Base-by-base conservation (phyloP, 2,329 filamentous ascomycete genomes). In the Xylaria sp. region DNA sequence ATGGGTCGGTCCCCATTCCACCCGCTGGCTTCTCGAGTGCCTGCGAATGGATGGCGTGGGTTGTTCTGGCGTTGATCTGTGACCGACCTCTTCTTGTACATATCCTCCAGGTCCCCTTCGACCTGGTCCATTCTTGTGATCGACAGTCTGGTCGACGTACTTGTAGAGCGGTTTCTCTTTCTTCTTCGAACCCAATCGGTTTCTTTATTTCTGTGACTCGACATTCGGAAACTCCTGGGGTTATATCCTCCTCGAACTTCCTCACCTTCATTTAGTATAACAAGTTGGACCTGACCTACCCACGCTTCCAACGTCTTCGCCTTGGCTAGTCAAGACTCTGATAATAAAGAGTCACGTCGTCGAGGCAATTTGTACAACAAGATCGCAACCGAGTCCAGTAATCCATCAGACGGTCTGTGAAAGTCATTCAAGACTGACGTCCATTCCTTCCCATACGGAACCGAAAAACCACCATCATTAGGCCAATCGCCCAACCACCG, bases 61-160 rank as follows among this genome's bases (percentile, higher is more conserved):
- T 62, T 81, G 81, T 80, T 80, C 80, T 80, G 79, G 79, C 75
- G 78, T 81, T 81, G 79, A 82, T 76, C 75, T 75, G 75, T 73
- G 73, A 69, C 66, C 71, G 69, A 76, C 73, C 69, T 72, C 62
- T 67, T 74, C 71, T 75, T 75, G 73, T 77, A 76, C 74, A 77
- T 77, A 77, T 76, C 75, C 74, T 75, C 72, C 71, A 73, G 75
- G 74, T 75, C 72, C 75, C 75, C 75, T 76, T 76, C 73, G 73
- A 74, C 74, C 72, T 77, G 74, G 74, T 72, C 76, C 74, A 72
- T 78, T 76, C 71, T 75, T 75, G 74, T 76, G 76, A 79, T 79
- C 76, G 77, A 78, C 77, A 77, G 73, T 74, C 76, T 73, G 63
- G 76, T 76, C 72, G 74, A 72, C 72, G 72, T 73, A 71, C 65